These are phyloP conservation scores for Phytophthora sp. DNA, from an alignment of 352 stramenopile genomes.

Conservation along the genomic window DNA sequence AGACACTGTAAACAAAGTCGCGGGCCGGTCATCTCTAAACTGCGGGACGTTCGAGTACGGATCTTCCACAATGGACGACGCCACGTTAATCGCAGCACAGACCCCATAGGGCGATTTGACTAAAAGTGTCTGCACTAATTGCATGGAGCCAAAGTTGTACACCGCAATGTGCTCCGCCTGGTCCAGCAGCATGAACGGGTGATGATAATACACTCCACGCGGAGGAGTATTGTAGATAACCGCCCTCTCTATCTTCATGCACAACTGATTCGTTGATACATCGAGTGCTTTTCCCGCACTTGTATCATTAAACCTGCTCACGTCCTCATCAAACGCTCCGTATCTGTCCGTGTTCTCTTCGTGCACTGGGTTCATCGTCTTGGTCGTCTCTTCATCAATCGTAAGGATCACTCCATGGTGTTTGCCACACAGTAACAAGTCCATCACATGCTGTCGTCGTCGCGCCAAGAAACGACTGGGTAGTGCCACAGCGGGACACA, in stretches of 20 bases:
- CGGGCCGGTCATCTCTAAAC: constrained; percentile 28
- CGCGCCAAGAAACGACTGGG: constrained; percentile 41
- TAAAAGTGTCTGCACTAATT: constrained; percentile 55
- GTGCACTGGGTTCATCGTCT: constrained; percentile 7
- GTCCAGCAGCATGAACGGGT: constrained; percentile 75
- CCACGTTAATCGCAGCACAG: constrained; percentile 36
- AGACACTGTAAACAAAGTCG: constrained; percentile 50
- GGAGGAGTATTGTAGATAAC: constrained; percentile 58
- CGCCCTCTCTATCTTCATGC: constrained; percentile 54
- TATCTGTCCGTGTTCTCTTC: constrained; percentile 25
- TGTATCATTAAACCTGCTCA: constrained; percentile 11
- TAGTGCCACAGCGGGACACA: constrained; percentile 48
- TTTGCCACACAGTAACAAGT: constrained; percentile 71
- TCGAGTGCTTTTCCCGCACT: constrained; percentile 37
- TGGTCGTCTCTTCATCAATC: constrained; percentile 35
- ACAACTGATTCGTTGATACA: constrained; percentile 47
- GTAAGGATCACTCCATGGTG: constrained; percentile 55
- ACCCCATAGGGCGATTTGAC: constrained; percentile 58
- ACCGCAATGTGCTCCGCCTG: constrained; percentile 61
- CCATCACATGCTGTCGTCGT: constrained; percentile 41
- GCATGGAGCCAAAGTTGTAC: constrained; percentile 69
- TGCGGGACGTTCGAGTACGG: constrained; percentile 3
- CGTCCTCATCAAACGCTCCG: constrained; percentile 33
- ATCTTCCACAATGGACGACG: constrained; percentile 18
- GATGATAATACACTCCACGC: constrained; percentile 55